Evolutionary conservation across 495 filamentous ascomycete species (phyloP).

Genomic region (Zalerion maritima): DNA sequence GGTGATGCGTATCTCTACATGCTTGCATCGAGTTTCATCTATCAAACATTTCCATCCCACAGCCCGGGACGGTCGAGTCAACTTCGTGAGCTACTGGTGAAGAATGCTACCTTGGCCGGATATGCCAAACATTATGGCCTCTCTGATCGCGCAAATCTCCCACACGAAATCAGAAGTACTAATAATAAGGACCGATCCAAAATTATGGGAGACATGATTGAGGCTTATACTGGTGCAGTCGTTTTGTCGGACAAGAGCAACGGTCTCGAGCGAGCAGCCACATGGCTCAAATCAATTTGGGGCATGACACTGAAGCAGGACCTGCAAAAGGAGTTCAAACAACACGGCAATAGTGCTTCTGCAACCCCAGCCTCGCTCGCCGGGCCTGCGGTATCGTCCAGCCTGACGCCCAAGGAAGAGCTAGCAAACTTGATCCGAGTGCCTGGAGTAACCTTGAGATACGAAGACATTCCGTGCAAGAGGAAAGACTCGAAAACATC

Average conservation of each 20-base stretch:
- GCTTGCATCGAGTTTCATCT: conserved; percentile 49
- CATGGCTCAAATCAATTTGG: conserved; percentile 65
- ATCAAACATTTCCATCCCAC: conserved; percentile 43
- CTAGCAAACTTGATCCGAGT: conserved; percentile 42
- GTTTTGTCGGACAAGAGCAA: conserved; percentile 45
- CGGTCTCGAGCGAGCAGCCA: conserved; percentile 42
- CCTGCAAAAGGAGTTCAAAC: conserved; percentile 21
- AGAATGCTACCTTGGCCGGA: conserved; percentile 57
- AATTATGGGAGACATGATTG: conserved; percentile 69
- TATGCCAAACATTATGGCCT: conserved; percentile 56
- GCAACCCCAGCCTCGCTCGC: too few relatives aligned
- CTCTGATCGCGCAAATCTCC: conserved; percentile 41
- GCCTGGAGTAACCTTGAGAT: conserved; percentile 49
- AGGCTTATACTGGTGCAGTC: conserved; percentile 71
- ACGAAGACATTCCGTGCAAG: conserved; percentile 40
- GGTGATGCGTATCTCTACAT: conserved; percentile 64
- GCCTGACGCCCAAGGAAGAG: conserved; percentile 28
- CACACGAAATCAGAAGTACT: conserved; percentile 25
- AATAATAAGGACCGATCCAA: conserved; percentile 45
- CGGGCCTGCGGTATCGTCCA: conserved; percentile 1
- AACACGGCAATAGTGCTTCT: conserved; percentile 3
- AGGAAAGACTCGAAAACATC: conserved; percentile 40
- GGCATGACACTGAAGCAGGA: conserved; percentile 26
- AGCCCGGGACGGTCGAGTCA: conserved; percentile 46
- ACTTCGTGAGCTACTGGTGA: conserved; percentile 54